Conservation (phyloP, 345 rosid genomes). For the Hirschfeldia incana region DNA sequence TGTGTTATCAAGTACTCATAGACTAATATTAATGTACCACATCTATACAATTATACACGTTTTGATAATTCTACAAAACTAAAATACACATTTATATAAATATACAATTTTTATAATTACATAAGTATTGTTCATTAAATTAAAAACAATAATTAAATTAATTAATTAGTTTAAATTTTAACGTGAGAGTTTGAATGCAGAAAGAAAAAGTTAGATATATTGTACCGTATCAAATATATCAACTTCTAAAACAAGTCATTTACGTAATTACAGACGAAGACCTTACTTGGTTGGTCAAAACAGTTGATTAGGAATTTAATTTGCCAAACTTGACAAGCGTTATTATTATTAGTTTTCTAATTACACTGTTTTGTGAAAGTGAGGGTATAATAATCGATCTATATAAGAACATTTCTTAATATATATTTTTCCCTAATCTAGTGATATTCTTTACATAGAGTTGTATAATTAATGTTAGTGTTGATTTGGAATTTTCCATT, state of each 20-base stretch:
- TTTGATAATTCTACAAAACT: no score
- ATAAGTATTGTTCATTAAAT: no score
- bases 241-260: background rate
- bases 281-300: background rate
- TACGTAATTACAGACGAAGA: slow-evolving; percentile 2
- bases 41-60: no score
- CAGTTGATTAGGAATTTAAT: background rate
- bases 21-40: no score
- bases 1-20: no score
- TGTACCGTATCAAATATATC: background rate
- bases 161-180: no score
- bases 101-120: no score
- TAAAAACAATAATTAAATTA: no score
- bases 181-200: no score
- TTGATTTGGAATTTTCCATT: background rate
- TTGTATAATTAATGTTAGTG: background rate
- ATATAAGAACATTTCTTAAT: background rate
- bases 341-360: background rate
- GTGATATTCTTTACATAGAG: background rate
- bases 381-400: background rate
- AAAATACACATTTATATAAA: no score
- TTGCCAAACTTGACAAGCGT: background rate
- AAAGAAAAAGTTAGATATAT: no score
- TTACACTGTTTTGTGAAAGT: background rate
- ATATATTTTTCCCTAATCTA: background rate